Percentiles rank a stretch among this genome's conserved stretches.
phyloP scores from a whole-genome alignment of 257 asterid species.

The Salvia hispanica region DNA sequence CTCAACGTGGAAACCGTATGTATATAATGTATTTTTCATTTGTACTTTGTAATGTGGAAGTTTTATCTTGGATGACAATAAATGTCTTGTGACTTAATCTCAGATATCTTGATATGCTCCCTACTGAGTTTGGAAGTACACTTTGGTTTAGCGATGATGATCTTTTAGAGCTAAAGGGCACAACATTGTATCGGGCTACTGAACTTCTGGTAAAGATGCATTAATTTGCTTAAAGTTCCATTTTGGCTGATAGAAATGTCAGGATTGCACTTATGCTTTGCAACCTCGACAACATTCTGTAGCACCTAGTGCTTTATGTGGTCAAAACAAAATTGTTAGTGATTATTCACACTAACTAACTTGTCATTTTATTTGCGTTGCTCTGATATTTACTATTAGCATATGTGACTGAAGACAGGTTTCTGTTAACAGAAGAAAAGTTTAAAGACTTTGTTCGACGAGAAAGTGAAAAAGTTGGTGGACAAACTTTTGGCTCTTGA shows the following conservation, averaged over 20 bases:
- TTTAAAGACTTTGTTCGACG: slow-evolving; percentile 64
- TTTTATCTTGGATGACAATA: background rate
- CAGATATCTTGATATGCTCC: slow-evolving; percentile 94
- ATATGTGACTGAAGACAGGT: slow-evolving; percentile 49
- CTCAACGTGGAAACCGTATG: slow-evolving; percentile 94
- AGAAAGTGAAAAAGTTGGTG: slow-evolving; percentile 74
- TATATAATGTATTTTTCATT: slow-evolving; percentile 7
- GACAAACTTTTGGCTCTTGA: slow-evolving; percentile 71
- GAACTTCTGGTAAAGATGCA: slow-evolving; percentile 63
- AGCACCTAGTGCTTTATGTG: background rate
- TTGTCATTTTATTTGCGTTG: slow-evolving; percentile 20
- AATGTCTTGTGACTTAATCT: slow-evolving; percentile 22
- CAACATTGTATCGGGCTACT: slow-evolving; percentile 77
- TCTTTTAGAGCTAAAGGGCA: slow-evolving; percentile 81
- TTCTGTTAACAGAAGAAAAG: slow-evolving; percentile 80
- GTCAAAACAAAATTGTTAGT: slow-evolving; percentile 8
- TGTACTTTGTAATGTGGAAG: slow-evolving; percentile 16
- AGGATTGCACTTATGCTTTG: background rate
- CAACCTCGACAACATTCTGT: slow-evolving; percentile 10
- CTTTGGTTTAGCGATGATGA: slow-evolving; percentile 95
- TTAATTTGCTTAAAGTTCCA: background rate
- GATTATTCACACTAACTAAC: slow-evolving; percentile 18
- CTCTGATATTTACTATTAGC: slow-evolving; percentile 40
- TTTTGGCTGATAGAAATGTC: background rate
- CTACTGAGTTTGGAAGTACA: slow-evolving; percentile 75